Evolutionary conservation across 73 alveolate genomes (phyloP), one percentile per base, ranked within the genome.

Genomic region (Paramecium sonneborni): DNA sequence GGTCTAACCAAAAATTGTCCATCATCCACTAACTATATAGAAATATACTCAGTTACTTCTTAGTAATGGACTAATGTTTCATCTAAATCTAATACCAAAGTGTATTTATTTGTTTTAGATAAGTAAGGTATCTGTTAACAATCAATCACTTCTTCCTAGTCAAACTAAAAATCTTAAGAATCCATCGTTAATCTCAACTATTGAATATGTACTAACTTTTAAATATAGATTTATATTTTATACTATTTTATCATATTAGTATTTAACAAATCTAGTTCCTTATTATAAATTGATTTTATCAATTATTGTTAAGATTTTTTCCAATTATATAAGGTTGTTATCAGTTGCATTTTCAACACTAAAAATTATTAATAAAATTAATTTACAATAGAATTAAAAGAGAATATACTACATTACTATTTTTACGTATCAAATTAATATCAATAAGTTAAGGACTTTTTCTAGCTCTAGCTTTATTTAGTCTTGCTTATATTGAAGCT

Each of bases 1-100:
- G 99, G 98, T 67, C 98, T 86, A 46, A 96, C 94, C 58, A 95
- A 94, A 32, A 94, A 68, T 39, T 85, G 57, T 6, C 95, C 97
- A 23, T 88, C 97, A 52, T 92, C 89, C 20, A 48, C 69, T 79
- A 43, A 79, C 74, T 43, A 79, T 72, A 72, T 72, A 38, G 18
- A 35, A 30, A 72, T 21, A 28, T 1, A 5, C 10, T 12, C 3
- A 12, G 1, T 15, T 72, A 72, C 86, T 72, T 72, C 86, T 32
- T 34, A 72, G 11, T 79, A 79, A 43, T 79, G 90, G 14, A 43
- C 76, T 43, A 79, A 46, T 30, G 76, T 43, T 44, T 79, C 76
- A 43, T 79, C 90, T 46, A 79, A 79, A 79, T 79, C 90, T 23
- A 79, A 41, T 11, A 79, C 72, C 5, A 79, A 79, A 35, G 86